Evolutionary conservation across 1,284 basidiomycete genomes (phyloP).

Genomic region (Sporisorium sorghi): DNA sequence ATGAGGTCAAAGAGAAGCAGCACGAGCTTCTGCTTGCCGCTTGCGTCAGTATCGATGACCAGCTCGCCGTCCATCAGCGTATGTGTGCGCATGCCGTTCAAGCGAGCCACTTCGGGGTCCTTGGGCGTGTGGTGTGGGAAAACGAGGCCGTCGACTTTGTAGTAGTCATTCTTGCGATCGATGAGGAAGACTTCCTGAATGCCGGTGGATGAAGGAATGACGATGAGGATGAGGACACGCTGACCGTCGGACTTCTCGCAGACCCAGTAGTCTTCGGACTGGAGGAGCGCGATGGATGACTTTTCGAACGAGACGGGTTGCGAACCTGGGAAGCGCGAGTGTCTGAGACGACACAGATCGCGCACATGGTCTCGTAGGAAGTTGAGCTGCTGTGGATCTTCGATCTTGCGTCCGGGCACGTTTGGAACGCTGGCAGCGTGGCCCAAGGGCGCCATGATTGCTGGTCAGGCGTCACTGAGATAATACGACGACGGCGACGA

Average conservation of each 20-base stretch:
- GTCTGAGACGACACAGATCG: conserved; percentile 42
- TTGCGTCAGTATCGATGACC: conserved; percentile 83
- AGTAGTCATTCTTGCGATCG: conserved; percentile 92
- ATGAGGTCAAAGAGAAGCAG: conserved; percentile 93
- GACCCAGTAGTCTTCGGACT: conserved; percentile 81
- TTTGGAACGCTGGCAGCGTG: conserved; percentile 47
- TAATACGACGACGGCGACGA: too few relatives aligned
- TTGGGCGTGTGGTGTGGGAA: conserved; percentile 75
- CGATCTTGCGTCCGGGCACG: conserved; percentile 43
- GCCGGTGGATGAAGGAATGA: conserved; percentile 72
- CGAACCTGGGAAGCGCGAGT: conserved; percentile 56
- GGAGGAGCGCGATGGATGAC: conserved; percentile 42
- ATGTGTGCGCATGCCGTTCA: conserved; percentile 73
- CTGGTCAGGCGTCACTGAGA: not conserved
- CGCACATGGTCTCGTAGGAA: conserved; percentile 48
- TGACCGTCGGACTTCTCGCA: conserved; percentile 99
- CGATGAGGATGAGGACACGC: conserved; percentile 86
- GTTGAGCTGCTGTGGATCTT: conserved; percentile 32
- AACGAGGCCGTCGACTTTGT: conserved; percentile 76
- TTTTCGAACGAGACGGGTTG: conserved; percentile 65
- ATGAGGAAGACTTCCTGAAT: conserved; percentile 78
- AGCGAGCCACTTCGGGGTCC: conserved; percentile 14
- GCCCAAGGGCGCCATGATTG: conserved; percentile 45
- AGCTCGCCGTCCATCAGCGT: conserved; percentile 94
- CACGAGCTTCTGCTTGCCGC: conserved; percentile 74